Percentiles rank a stretch among this genome's conserved stretches.
Evolutionary conservation across 2,329 filamentous ascomycete species (phyloP).

Genomic region (Penicillium corylophilum): DNA sequence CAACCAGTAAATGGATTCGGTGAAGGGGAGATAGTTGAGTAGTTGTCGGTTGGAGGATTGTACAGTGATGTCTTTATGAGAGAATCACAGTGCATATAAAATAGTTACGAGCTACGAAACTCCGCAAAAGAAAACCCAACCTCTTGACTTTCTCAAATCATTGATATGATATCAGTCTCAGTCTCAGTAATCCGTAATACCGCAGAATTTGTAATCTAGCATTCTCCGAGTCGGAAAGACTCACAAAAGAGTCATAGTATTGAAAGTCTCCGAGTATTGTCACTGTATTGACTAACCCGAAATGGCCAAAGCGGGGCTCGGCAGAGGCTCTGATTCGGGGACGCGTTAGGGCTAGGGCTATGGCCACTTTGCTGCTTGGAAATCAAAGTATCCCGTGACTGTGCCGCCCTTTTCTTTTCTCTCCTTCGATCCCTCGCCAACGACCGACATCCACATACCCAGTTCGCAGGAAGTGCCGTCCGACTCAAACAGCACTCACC

Average conservation of each 20-base stretch:
- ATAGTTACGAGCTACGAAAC: conserved; percentile 10
- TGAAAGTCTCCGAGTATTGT: neutral
- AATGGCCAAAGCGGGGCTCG: conserved; percentile 1
- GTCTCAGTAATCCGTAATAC: neutral
- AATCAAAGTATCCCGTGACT: conserved; percentile 40
- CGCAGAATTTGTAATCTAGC: neutral
- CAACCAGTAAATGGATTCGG: conserved; percentile 12
- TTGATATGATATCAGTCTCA: neutral
- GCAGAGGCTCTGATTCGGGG: conserved; percentile 25
- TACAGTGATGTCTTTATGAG: conserved; percentile 4
- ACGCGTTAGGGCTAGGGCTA: conserved; percentile 44
- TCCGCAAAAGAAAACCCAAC: conserved; percentile 3
- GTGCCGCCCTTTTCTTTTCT: conserved; percentile 24
- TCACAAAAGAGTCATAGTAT: neutral
- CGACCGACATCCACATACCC: conserved; percentile 36
- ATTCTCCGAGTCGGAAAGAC: neutral
- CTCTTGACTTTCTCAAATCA: conserved; percentile 2
- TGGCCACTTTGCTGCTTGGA: conserved; percentile 45
- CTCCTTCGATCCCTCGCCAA: conserved; percentile 36
- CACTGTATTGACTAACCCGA: neutral
- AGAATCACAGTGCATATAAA: conserved; percentile 4
- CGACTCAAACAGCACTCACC: conserved; percentile 62
- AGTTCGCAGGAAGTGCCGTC: conserved; percentile 51
- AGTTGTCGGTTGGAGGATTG: conserved; percentile 6
- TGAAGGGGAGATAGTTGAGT: conserved; percentile 2